Conservation (phyloP, 2,329 filamentous ascomycete species). For the Mollisiaceae sp. region DNA sequence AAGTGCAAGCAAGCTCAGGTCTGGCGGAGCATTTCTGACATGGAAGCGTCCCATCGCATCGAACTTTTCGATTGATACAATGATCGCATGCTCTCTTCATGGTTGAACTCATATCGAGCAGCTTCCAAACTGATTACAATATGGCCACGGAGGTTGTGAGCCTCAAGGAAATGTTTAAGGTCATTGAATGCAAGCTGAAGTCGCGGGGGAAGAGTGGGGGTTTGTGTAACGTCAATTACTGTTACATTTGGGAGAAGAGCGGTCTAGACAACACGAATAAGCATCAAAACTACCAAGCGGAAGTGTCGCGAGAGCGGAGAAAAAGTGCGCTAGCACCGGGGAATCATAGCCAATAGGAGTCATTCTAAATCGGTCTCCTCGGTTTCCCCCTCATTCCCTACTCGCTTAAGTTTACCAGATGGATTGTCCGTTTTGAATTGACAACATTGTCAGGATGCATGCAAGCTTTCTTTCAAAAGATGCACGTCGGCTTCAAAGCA, state of each 20-base stretch:
- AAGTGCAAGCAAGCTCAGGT: neutral
- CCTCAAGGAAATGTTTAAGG: neutral
- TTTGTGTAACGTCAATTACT: neutral
- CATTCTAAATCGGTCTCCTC: neutral
- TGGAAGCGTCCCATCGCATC: neutral
- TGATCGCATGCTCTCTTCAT: conserved; percentile 3
- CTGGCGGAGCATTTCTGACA: neutral
- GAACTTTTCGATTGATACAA: neutral
- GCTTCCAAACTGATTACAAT: neutral
- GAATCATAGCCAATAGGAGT: conserved; percentile 6
- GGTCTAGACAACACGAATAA: neutral
- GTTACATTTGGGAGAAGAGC: neutral
- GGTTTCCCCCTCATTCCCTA: neutral
- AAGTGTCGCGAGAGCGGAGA: neutral
- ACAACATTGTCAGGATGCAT: neutral
- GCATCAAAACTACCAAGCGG: neutral
- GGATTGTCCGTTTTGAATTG: neutral
- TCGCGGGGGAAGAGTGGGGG: neutral
- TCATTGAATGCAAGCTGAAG: neutral
- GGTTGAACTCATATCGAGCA: neutral
- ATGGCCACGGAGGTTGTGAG: neutral
- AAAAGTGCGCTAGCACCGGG: neutral
- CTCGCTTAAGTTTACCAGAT: neutral
- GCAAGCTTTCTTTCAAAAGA: neutral
- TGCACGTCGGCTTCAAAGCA: neutral